Conservation (phyloP, 2,329 filamentous ascomycete species). For the Trichoderma pleuroti region DNA sequence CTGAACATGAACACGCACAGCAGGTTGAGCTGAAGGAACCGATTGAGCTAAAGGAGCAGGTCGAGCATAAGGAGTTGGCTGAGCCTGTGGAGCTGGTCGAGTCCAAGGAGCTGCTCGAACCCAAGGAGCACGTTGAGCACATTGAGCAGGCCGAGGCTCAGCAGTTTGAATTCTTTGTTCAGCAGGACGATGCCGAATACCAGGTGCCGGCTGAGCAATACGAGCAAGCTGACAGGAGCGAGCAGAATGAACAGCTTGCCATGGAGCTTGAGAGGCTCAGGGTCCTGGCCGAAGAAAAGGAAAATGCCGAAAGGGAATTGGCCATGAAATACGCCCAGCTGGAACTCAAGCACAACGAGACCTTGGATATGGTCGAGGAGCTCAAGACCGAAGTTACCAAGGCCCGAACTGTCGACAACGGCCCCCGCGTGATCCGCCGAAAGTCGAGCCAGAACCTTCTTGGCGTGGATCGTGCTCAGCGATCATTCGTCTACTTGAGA, state of each 20-base stretch:
- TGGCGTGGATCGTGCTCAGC: conserved; percentile 83
- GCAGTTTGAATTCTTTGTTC: neutral
- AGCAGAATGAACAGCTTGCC: conserved; percentile 23
- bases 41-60: neutral
- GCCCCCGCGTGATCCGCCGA: conserved; percentile 76
- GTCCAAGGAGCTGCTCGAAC: conserved; percentile 28
- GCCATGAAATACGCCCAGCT: conserved; percentile 78
- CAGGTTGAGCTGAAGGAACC: neutral
- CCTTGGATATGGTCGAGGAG: conserved; percentile 82
- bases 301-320: conserved; percentile 69
- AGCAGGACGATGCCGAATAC: neutral
- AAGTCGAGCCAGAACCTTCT: conserved; percentile 90
- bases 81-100: neutral
- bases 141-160: neutral
- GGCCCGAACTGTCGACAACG: conserved; percentile 60
- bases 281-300: conserved; percentile 69
- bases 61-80: neutral
- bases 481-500: conserved; percentile 83
- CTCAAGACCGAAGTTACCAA: conserved; percentile 83
- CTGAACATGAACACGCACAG: neutral
- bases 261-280: conserved; percentile 71
- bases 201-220: neutral
- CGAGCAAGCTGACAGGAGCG: conserved; percentile 26
- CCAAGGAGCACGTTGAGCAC: conserved; percentile 24
- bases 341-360: conserved; percentile 75